Evolutionary conservation across 345 rosid genomes (phyloP).

Genomic region (Boechera divaricarpa): DNA sequence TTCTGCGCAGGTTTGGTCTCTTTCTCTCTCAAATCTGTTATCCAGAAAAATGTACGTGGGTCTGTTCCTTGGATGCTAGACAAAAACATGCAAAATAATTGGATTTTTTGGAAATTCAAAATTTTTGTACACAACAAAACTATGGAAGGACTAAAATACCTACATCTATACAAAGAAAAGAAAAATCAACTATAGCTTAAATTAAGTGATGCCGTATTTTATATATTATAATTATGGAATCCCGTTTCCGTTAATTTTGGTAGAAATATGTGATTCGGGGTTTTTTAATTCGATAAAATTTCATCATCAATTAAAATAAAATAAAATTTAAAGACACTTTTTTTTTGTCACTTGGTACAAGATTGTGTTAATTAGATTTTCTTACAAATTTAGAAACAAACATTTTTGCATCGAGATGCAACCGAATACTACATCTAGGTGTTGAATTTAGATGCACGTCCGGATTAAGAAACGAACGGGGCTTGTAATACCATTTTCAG

Average conservation of each 20-base stretch:
- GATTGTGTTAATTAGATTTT: background rate
- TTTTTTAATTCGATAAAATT: background rate
- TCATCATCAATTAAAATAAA: background rate
- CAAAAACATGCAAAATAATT: background rate
- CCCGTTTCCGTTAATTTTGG: too few relatives aligned
- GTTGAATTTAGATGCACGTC: too few relatives aligned
- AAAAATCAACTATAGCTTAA: too few relatives aligned
- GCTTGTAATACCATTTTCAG: background rate
- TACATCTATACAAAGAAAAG: too few relatives aligned
- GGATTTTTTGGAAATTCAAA: background rate
- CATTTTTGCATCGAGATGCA: background rate
- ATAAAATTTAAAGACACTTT: background rate
- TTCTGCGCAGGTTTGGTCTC: conserved; percentile 80
- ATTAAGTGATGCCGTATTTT: too few relatives aligned
- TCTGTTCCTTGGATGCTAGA: background rate
- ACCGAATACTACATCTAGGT: background rate
- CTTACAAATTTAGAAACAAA: background rate
- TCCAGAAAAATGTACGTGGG: background rate
- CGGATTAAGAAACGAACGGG: too few relatives aligned
- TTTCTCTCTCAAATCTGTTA: background rate
- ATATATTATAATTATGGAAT: too few relatives aligned
- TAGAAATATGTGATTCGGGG: background rate
- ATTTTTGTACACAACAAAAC: background rate
- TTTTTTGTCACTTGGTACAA: background rate
- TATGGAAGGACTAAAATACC: background rate